Conservation (phyloP, 2,329 filamentous ascomycete genomes). For the Colletotrichum sp. region DNA sequence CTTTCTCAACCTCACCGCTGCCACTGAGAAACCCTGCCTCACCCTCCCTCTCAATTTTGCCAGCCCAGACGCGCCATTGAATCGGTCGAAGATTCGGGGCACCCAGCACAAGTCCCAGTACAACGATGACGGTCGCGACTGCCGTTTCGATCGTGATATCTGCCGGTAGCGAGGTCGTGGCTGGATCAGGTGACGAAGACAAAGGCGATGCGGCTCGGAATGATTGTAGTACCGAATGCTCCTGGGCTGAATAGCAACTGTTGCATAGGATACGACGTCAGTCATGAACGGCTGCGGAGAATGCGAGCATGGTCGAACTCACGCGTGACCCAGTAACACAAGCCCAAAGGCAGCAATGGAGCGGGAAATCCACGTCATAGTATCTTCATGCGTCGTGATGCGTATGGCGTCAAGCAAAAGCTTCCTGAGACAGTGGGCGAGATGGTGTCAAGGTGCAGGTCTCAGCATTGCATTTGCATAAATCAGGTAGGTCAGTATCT, state of each 20-base stretch:
- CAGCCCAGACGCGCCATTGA: slow-evolving; percentile 80
- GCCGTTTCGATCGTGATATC: slow-evolving; percentile 92
- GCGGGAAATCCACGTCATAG: slow-evolving; percentile 76
- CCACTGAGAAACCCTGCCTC: slow-evolving; percentile 59
- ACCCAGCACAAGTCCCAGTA: slow-evolving; percentile 79
- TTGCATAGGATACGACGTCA: slow-evolving; percentile 21
- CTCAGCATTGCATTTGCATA: neutral
- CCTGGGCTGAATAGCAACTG: slow-evolving; percentile 96
- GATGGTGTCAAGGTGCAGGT: neutral
- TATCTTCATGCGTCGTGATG: neutral
- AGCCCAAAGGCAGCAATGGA: slow-evolving; percentile 76
- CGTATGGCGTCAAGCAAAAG: neutral
- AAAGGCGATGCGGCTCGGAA: slow-evolving; percentile 43
- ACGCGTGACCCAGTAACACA: slow-evolving; percentile 86
- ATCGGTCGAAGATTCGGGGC: slow-evolving; percentile 84
- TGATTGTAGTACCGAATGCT: slow-evolving; percentile 79
- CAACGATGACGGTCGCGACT: slow-evolving; percentile 79
- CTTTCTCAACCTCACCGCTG: slow-evolving; percentile 71
- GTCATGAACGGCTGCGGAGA: neutral
- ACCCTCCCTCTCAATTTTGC: slow-evolving; percentile 82
- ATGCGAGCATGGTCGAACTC: slow-evolving; percentile 41
- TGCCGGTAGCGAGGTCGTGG: slow-evolving; percentile 67
- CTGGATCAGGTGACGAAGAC: slow-evolving; percentile 46
- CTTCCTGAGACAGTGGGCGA: neutral
- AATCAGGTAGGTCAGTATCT: neutral